Evolutionary conservation across 768 basidiomycete genomes (phyloP), one percentile per base, ranked within the genome.

Genomic region (Mycena amicta): DNA sequence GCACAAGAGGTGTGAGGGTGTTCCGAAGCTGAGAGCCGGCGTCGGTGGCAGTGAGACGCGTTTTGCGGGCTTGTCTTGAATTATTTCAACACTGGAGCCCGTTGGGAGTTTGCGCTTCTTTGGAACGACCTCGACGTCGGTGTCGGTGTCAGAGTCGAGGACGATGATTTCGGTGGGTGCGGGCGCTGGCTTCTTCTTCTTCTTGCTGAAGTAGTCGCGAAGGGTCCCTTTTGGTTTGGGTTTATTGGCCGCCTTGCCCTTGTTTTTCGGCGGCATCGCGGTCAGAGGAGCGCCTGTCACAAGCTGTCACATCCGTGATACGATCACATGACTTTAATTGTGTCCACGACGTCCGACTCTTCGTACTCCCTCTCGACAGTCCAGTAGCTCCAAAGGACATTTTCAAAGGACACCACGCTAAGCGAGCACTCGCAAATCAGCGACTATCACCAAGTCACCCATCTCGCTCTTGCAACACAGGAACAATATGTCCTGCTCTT

Each of bases 91-190:
- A 13, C 72, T 72, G 49, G 72, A 72, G 56, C 65, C 70, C 20
- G 27, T 51, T 53, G 64, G 66, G 16, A 53, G 47, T 55, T 62
- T 67, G 4, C 69, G 68, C 53, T 64, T 70, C 57, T 53, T 67
- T 29, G 43, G 52, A 29, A 29, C 8, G 29, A 53, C 54, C 37
- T 53, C 51, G 5, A 60, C 54, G 43, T 59, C 65, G 3, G 69
- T 68, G 26, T 87, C 85, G 52, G 80, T 80, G 63, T 87, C 86
- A 20, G 86, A 86, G 67, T 88, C 86, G 55, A 89, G 82, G 56
- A 87, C 70, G 47, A 88, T 87, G 60, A 86, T 66, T 61, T 87
- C 81, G 60, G 69, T 52, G 46, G 61, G 15, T 37, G 39, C 33
- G 31, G 4, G 50, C 23, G 39, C 15, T 13, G 40, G 26, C 11